Evolutionary conservation across 2,329 filamentous ascomycete genomes (phyloP).

Genomic region (Xylariaceae sp.): DNA sequence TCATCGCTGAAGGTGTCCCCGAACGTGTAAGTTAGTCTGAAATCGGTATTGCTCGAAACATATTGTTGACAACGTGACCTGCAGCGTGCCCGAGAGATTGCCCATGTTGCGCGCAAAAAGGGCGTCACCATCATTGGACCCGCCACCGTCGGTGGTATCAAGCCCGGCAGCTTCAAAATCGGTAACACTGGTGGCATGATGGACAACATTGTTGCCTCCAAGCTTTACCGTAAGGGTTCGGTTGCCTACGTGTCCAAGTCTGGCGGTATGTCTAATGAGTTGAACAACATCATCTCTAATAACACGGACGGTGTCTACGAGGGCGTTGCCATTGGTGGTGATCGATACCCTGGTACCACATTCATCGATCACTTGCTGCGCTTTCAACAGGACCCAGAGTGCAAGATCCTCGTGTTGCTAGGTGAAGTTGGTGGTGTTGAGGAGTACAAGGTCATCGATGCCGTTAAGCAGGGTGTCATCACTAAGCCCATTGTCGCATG

Average conservation of each 20-base stretch:
- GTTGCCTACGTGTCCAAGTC: slow-evolving; percentile 99
- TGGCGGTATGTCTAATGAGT: slow-evolving; percentile 99
- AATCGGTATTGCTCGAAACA: not conserved
- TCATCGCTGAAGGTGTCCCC: slow-evolving; percentile 98
- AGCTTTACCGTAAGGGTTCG: slow-evolving; percentile 98
- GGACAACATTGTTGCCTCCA: slow-evolving; percentile 99
- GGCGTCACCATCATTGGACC: slow-evolving; percentile 98
- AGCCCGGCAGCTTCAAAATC: slow-evolving; percentile 99
- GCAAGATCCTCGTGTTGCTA: slow-evolving; percentile 93
- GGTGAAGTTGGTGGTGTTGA: slow-evolving; percentile 99
- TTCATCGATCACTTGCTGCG: slow-evolving; percentile 98
- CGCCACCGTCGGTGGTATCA: slow-evolving; percentile 97
- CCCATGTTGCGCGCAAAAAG: slow-evolving; percentile 96
- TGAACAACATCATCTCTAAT: slow-evolving; percentile 98
- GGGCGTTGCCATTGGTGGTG: slow-evolving; percentile 98
- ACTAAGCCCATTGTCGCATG: slow-evolving; percentile 99
- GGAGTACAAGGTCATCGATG: slow-evolving; percentile 99
- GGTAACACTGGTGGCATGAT: slow-evolving; percentile 99
- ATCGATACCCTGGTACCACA: slow-evolving; percentile 96
- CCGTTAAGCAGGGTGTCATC: slow-evolving; percentile 88
- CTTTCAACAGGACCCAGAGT: slow-evolving; percentile 93
- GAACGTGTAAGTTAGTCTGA: slow-evolving; percentile 68
- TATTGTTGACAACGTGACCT: slow-evolving; percentile 27
- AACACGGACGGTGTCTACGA: slow-evolving; percentile 98
- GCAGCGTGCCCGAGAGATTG: slow-evolving; percentile 93